Evolutionary conservation across 1,284 basidiomycete species (phyloP).

Genomic region (Microbotryum silenes-acaulis): DNA sequence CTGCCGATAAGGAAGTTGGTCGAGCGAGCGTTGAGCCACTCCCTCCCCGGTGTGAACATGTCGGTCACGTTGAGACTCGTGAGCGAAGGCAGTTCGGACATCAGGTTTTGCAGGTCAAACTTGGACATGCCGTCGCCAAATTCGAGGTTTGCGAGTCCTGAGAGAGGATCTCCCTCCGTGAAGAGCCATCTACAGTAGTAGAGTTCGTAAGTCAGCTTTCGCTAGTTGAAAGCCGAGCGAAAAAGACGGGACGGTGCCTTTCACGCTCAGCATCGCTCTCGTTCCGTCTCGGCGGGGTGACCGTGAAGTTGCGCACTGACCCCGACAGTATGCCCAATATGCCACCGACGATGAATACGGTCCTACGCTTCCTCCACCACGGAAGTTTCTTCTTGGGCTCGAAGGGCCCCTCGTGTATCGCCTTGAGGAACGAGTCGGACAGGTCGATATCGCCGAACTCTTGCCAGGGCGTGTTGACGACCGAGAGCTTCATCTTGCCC

Average conservation of each 20-base stretch:
- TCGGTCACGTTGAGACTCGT: conserved; percentile 23
- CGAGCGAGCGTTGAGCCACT: conserved; percentile 20
- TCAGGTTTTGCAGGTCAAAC: conserved; percentile 25
- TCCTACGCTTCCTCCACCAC: conserved; percentile 7
- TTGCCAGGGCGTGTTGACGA: conserved; percentile 21
- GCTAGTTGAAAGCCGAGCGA: no score
- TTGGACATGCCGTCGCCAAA: conserved; percentile 13
- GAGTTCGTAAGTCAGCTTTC: no score
- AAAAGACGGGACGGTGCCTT: no score
- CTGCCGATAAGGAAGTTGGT: conserved; percentile 70
- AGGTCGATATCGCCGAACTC: conserved; percentile 22
- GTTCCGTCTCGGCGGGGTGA: no score
- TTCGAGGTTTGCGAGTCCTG: conserved; percentile 18
- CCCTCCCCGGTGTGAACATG: conserved; percentile 18
- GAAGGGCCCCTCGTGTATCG: conserved; percentile 19
- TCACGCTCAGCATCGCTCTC: no score
- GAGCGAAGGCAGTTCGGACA: conserved; percentile 22
- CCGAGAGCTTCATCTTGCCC: not conserved
- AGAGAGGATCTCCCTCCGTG: conserved; percentile 24
- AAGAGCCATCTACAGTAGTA: conserved; percentile 22
- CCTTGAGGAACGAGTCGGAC: conserved; percentile 21
- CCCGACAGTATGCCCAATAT: conserved; percentile 19
- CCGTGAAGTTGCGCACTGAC: not conserved
- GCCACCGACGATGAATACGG: conserved; percentile 19
- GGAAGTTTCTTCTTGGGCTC: conserved; percentile 16